Evolutionary conservation across 2,329 filamentous ascomycete genomes (phyloP).

Genomic region (Dactylellina sp.): DNA sequence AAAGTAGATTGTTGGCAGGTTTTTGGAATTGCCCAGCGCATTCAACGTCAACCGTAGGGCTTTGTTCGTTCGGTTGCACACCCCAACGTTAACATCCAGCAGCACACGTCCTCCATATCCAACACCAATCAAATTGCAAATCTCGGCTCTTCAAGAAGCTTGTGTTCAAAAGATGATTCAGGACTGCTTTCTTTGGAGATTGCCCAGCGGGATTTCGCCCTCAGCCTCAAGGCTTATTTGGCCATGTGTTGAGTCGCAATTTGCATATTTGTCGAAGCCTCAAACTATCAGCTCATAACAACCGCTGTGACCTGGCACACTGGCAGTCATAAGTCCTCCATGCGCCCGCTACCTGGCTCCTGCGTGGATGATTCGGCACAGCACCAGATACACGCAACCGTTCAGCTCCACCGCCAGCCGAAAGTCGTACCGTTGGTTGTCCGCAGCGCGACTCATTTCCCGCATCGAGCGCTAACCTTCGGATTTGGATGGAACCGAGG

Average conservation of each 20-base stretch:
- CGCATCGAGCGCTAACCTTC: conserved; percentile 8
- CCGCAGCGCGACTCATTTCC: conserved; percentile 28
- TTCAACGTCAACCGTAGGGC: neutral
- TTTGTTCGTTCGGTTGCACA: conserved; percentile 23
- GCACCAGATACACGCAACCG: neutral
- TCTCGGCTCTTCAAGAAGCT: neutral
- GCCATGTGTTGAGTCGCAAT: no score
- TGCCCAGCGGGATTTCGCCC: neutral
- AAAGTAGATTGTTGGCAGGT: neutral
- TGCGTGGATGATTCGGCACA: neutral
- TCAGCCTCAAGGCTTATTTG: neutral
- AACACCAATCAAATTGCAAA: no score
- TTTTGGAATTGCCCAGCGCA: conserved; percentile 7
- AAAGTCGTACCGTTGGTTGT: neutral
- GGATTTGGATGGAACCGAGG: conserved; percentile 26
- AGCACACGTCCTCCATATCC: neutral
- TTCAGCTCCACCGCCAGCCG: neutral
- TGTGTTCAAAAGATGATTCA: neutral
- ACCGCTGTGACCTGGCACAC: no score
- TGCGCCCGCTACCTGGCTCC: neutral
- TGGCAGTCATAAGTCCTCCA: neutral
- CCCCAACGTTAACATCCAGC: neutral
- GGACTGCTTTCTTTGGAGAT: no score
- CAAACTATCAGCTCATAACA: no score
- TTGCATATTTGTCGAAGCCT: no score